Base-by-base conservation (phyloP, 108 stramenopile species). In the Skeletonema costatum region DNA sequence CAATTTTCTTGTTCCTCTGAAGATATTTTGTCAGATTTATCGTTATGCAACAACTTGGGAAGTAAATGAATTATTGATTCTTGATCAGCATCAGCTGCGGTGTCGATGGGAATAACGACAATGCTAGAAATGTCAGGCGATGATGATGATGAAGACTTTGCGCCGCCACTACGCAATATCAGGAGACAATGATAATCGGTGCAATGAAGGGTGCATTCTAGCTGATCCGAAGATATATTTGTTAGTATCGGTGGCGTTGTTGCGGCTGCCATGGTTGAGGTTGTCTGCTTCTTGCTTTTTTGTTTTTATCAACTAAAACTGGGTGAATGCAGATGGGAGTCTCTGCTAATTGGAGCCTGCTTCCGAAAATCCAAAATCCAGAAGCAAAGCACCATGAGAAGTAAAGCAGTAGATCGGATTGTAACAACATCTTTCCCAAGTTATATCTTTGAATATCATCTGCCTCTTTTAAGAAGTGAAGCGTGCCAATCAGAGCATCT, bases 201-300 rank as follows among this genome's bases (percentile, higher is more conserved):
- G 42, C 67, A 76, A 60, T 73, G 76, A 8, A 70, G 59, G 41
- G 72, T 77, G 42, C 82, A 77, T 59, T 83, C 82, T 21, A 83
- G 72, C 32, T 74, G 67, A 63, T 53, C 32, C 21, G 46, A 30
- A 50, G 30, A 74, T 32, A 77, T 70, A 38, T 77, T 35, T 31
- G 75, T 83, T 60, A 83, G 75, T 66, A 77, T 73, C 14, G 44
- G 44, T 25, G 51, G 51, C 51, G 51, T 21, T 21, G 51, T 53
- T 53, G 51, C 51, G 51, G 51, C 42, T 44, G 42, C 51, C 51
- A 53, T 53, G 19, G 48, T 50, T 39, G 25, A n/a, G n/a, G n/a
- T n/a, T n/a, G n/a, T n/a, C n/a, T n/a, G n/a, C n/a, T n/a, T n/a
- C 25, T 25, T 25, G 25, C 25, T 25, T 25, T 25, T 0, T 25